Base-by-base conservation (phyloP, 2,329 filamentous ascomycete species). In the Fusarium succisae region DNA sequence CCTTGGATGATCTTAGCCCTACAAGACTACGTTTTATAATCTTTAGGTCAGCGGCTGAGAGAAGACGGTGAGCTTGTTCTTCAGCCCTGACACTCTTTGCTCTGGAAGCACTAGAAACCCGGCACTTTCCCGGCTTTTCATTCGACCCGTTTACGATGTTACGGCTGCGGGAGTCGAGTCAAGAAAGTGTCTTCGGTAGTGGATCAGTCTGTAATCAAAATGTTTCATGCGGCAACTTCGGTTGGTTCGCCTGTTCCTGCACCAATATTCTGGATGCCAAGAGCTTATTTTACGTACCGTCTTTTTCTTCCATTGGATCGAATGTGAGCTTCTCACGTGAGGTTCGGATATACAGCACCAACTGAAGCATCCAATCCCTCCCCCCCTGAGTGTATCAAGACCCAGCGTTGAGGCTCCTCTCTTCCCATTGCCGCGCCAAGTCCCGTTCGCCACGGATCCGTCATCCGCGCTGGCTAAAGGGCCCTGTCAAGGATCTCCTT, bases 141-240 rank as follows among this genome's bases (percentile, higher is more conserved):
- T 51, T 37, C 13, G 15, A 22, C 10, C 64, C 57, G 45, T 45
- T 50, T 54, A 14, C 24, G 55, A 72, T 55, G 43, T 28, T 28
- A 38, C 32, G 28, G 37, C 43, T 43, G 32, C 20, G n/a, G 28
- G 26, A 35, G 41, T 48, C 62, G 63, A 53, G 28, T 60, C 30
- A 44, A 66, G 38, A 68, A 38, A 41, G 50, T 58, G 32, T 45
- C 66, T n/a, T 51, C 26, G n/a, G 15, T 17, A 63, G 71, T 74
- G 70, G 71, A 51, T 8, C 12, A 45, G 20, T 5, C 24, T 30
- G 38, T 55, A 41, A 66, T 48, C 41, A 50, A 58, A 55, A 38
- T 54, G 69, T 71, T 71, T 71, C 69, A 71, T 65, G 53, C 51
- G 28, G 24, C 22, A 54, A 11, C 62, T 53, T 62, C 38, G 59